Evolutionary conservation across 345 rosid species (phyloP), one percentile per base, ranked within the genome.

Genomic region (Salix dunnii): DNA sequence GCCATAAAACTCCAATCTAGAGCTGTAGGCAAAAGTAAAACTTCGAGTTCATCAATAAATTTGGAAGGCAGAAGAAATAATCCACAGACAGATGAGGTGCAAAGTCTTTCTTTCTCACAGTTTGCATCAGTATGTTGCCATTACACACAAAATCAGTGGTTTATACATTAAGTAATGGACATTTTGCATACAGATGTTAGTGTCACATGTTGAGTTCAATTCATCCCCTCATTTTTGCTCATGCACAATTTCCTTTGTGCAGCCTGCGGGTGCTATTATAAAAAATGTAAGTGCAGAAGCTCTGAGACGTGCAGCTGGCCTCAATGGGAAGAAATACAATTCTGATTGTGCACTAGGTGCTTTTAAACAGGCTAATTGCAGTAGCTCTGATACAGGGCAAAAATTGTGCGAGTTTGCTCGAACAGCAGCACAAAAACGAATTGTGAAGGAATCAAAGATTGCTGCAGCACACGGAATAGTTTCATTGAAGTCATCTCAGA

Each of bases 81-180:
- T 64, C 43, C 46, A 18, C 67, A 60, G 25, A 70, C 76, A 62
- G 76, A 79, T 28, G 69, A 81, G 86, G 88, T 84, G 70, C 71
- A 63, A 27, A 49, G 66, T 55, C 40, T 79, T 51, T 17, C 63
- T 17, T 58, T 71, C 42, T 25, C 28, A 71, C 10, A 42, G 20
- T 55, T 25, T 36, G 36, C 72, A 53, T 43, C n/a, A 2, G 42
- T 28, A 28, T 43, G 53, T 21, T 46, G 12, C 43, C 27, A 16
- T 36, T 35, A 13, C 21, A 10, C 21, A 9, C 18, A 48, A 5
- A 16, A 18, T 53, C 28, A 4, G 20, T 33, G 13, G 8, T 25
- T 20, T 33, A 7, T 2, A 23, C 31, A 20, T 21, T 6, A 48
- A n/a, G 7, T 4, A 62, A 13, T 51, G 35, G 46, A 67, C 16